Evolutionary conservation across 208 protist species (phyloP), one percentile per base, ranked within the genome.

Genomic region (Trypanosoma platydactyli): DNA sequence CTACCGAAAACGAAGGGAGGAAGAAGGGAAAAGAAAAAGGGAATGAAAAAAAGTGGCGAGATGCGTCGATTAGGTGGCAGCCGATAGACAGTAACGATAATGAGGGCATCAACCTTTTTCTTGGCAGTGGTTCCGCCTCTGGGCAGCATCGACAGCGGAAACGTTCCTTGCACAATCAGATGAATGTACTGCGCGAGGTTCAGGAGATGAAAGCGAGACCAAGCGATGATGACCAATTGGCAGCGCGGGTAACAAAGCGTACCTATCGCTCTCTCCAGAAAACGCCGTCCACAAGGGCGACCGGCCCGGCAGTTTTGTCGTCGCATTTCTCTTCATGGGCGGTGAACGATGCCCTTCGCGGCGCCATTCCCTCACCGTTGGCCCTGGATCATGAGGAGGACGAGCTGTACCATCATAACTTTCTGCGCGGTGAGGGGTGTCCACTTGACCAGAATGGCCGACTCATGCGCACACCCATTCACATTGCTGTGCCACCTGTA

Each of bases 341-440:
- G n/a, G 30, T 75, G 33, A 42, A 33, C 3, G 84, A 86, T 60
- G 68, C 76, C 16, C 41, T 50, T 1, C 67, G 77, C 4, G 27
- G 24, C 1, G 58, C 77, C 7, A 59, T 70, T n/a, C 79, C 81
- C 12, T 77, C 81, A 35, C 67, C 68, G 38, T 69, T 89, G 16
- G 82, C 77, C 35, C 16, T 45, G 25, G 66, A 68, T 44, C 45
- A 76, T 29, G 63, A 65, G 42, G 79, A 70, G 66, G 87, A 93
- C 58, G 84, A 75, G 5, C 12, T 5, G n/a, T 94, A 90, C 62
- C 88, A 94, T 62, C 77, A 80, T 56, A 89, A 94, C 69, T 46
- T 35, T 27, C 30, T 44, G 35, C 79, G 88, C 9, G 84, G 76
- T 42, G 84, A 91, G 63, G 84, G 88, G 9, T 94, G 88, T 57